A percentile compares a stretch with the other conserved stretches of the same genome.
These are phyloP conservation scores for Cardamine chenopodiifolia DNA, from an alignment of 345 rosid genomes.

Conservation along the genomic window DNA sequence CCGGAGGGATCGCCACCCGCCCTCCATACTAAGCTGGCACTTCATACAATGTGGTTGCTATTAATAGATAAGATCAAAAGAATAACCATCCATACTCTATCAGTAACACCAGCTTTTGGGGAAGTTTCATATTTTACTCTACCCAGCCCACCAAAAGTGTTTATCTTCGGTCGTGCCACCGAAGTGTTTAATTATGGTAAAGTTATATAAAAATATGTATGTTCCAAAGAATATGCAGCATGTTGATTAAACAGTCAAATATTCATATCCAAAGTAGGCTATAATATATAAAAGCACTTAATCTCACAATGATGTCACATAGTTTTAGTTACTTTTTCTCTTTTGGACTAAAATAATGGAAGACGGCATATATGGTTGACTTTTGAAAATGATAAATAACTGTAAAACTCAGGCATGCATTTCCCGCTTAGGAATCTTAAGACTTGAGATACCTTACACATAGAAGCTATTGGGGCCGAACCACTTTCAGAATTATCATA, in stretches of 20 bases:
- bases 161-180: neutral
- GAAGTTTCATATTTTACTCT: neutral
- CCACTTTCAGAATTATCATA: neutral
- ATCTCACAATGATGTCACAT: neutral
- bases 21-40: too few relatives aligned
- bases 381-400: neutral
- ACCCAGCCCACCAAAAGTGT: constrained; percentile 26
- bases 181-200: constrained; percentile 20
- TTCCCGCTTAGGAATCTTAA: constrained; percentile 22
- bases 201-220: neutral
- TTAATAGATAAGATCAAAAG: neutral
- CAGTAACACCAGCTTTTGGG: neutral
- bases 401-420: constrained; percentile 8
- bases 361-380: constrained; percentile 29
- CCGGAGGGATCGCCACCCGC: too few relatives aligned
- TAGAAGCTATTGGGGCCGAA: constrained; percentile 18
- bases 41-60: constrained; percentile 17
- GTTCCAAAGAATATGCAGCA: constrained; percentile 20
- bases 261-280: constrained; percentile 29
- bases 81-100: neutral
- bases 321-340: neutral
- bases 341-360: constrained; percentile 17
- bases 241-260: constrained; percentile 27
- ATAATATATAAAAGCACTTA: constrained; percentile 4
- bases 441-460: constrained; percentile 38